phyloP scores from a whole-genome alignment of 2,329 filamentous ascomycete genomes.

The Monilinia laxa region DNA sequence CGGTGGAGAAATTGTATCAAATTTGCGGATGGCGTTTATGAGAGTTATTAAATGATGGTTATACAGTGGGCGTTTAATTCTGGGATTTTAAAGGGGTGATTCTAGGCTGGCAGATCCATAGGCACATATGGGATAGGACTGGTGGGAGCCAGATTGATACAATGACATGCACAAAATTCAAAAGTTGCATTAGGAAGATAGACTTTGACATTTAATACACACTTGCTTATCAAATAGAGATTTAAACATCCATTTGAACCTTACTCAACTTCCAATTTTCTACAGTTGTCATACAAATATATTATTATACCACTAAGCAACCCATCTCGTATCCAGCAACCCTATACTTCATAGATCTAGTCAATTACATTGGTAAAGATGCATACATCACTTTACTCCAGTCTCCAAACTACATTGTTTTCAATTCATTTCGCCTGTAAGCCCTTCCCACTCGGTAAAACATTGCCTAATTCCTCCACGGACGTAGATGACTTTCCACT shows the following conservation, averaged over 20 bases:
- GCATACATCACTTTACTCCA: background rate
- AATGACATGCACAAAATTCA: background rate
- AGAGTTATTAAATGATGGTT: background rate
- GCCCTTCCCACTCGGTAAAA: background rate
- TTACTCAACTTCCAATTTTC: no score
- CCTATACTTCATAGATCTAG: background rate
- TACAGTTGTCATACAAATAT: background rate
- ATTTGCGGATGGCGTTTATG: slow-evolving; percentile 9
- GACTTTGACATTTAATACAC: background rate
- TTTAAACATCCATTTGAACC: background rate
- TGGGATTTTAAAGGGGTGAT: background rate
- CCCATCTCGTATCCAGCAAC: background rate
- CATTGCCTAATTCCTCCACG: background rate
- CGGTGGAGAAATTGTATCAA: background rate
- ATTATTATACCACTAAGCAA: background rate
- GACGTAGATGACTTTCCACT: background rate
- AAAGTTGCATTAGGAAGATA: background rate
- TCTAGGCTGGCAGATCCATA: background rate
- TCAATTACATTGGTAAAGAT: background rate
- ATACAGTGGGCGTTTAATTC: slow-evolving; percentile 1
- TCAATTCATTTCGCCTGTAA: background rate
- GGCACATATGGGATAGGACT: background rate
- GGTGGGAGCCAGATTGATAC: background rate
- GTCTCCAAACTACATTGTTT: background rate
- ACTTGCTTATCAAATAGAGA: background rate